These are phyloP conservation scores for Bipolaris gigantea DNA, from an alignment of 2,329 filamentous ascomycete genomes.

Conservation along the genomic window DNA sequence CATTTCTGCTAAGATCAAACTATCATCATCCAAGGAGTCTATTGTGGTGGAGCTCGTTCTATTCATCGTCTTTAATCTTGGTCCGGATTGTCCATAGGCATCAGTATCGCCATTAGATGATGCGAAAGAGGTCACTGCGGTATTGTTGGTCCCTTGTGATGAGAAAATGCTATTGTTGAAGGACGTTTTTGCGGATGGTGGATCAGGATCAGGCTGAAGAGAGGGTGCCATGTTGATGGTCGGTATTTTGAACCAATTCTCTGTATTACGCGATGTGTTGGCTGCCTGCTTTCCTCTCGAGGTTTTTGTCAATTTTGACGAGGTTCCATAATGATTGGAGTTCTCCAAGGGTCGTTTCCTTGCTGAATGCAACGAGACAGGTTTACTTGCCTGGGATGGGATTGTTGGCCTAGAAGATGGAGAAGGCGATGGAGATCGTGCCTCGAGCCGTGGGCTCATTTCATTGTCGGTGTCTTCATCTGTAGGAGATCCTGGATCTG, in stretches of 20 bases:
- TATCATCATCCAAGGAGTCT: conserved; percentile 23
- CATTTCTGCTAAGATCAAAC: conserved; percentile 9
- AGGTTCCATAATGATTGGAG: conserved; percentile 20
- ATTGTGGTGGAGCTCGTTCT: conserved; percentile 26
- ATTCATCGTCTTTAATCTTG: conserved; percentile 8
- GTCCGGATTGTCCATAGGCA: not conserved
- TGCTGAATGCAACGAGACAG: conserved; percentile 15
- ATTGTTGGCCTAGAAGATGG: conserved; percentile 27
- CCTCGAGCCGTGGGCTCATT: conserved; percentile 8
- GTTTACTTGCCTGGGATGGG: conserved; percentile 33
- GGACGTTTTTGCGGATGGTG: conserved; percentile 22
- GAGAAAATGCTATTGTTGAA: conserved; percentile 29
- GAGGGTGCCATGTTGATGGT: conserved; percentile 25
- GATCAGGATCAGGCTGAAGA: conserved; percentile 15
- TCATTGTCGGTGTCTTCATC: conserved; percentile 36
- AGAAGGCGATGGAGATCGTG: conserved; percentile 28
- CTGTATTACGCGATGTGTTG: not conserved
- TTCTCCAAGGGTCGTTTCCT: conserved; percentile 30
- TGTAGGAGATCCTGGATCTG: conserved; percentile 34
- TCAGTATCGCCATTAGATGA: conserved; percentile 9
- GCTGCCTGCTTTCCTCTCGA: conserved; percentile 27
- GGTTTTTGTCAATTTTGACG: conserved; percentile 34
- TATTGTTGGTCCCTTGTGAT: conserved; percentile 26
- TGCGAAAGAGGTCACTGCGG: conserved; percentile 32
- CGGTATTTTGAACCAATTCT: conserved; percentile 27